phyloP scores from a whole-genome alignment of 2,329 filamentous ascomycete genomes.

The Tothia fuscella region DNA sequence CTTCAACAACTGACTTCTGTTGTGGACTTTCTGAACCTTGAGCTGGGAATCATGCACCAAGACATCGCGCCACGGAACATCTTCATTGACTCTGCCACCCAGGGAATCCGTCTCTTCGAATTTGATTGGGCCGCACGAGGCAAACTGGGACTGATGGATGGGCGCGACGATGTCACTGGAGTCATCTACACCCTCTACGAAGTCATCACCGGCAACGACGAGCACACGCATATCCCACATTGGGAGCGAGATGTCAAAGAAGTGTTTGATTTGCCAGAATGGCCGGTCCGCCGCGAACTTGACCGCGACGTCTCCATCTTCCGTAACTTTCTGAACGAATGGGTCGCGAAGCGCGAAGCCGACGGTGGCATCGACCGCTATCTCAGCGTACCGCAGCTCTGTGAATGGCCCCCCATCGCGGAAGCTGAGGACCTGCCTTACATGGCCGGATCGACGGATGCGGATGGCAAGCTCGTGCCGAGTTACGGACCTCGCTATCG shows the following conservation, averaged over 20 bases:
- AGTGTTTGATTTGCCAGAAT: background rate
- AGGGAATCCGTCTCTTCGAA: constrained; percentile 27
- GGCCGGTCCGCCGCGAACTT: constrained; percentile 1
- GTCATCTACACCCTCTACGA: constrained; percentile 26
- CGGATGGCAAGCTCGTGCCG: too few species aligned
- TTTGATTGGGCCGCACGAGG: constrained; percentile 21
- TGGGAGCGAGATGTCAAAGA: constrained; percentile 17
- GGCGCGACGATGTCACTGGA: constrained; percentile 23
- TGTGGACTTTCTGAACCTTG: constrained; percentile 28
- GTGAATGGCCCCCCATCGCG: too few species aligned
- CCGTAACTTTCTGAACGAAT: constrained; percentile 2
- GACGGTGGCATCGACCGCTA: too few species aligned
- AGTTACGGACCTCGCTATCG: too few species aligned
- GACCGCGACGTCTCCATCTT: background rate
- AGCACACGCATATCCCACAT: constrained; percentile 15
- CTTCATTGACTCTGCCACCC: constrained; percentile 23
- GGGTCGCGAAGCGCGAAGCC: background rate
- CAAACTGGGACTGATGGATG: constrained; percentile 12
- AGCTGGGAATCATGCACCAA: constrained; percentile 27
- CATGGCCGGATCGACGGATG: too few species aligned
- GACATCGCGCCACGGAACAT: constrained; percentile 29
- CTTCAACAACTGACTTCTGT: constrained; percentile 25
- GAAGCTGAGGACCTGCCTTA: too few species aligned
- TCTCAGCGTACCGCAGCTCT: too few species aligned
- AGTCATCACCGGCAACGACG: constrained; percentile 23